phyloP scores from a whole-genome alignment of 495 filamentous ascomycete species.

The Aspergillus avenaceus region DNA sequence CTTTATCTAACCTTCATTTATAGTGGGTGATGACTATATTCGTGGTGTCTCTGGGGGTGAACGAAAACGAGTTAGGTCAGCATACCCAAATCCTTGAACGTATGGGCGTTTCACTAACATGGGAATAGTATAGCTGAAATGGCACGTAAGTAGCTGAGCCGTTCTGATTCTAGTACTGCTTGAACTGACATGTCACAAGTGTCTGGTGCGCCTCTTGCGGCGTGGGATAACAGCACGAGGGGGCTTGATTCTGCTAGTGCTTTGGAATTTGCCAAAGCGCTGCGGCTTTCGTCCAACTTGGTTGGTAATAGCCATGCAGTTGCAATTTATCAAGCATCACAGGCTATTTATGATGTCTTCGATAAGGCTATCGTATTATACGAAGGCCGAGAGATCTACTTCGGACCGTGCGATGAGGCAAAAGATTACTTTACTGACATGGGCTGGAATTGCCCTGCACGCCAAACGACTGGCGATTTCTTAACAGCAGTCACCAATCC shows the following conservation, averaged over 20 bases:
- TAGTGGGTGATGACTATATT: constrained; percentile 46
- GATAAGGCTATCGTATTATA: constrained; percentile 62
- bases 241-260: constrained; percentile 83
- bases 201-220: constrained; percentile 66
- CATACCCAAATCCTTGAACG: not conserved
- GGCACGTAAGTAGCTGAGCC: constrained; percentile 40
- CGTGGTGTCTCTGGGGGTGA: constrained; percentile 80
- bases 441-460: constrained; percentile 56
- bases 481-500: constrained; percentile 69
- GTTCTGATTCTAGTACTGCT: constrained; percentile 6
- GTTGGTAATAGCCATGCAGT: constrained; percentile 74
- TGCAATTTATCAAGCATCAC: constrained; percentile 79
- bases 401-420: constrained; percentile 54
- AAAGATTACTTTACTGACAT: constrained; percentile 58
- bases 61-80: constrained; percentile 58
- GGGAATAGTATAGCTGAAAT: constrained; percentile 49
- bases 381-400: constrained; percentile 65
- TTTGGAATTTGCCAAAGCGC: constrained; percentile 64
- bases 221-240: constrained; percentile 84
- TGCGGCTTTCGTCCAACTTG: constrained; percentile 69
- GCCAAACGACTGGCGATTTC: constrained; percentile 66
- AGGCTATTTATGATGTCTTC: constrained; percentile 72
- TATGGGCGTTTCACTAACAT: constrained; percentile 3
- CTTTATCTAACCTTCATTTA: constrained; percentile 26
- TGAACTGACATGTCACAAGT: constrained; percentile 39